Percentiles rank a stretch among this genome's conserved stretches.
Evolutionary conservation across 1,284 basidiomycete genomes (phyloP).

Genomic region (Trametes versicolor): DNA sequence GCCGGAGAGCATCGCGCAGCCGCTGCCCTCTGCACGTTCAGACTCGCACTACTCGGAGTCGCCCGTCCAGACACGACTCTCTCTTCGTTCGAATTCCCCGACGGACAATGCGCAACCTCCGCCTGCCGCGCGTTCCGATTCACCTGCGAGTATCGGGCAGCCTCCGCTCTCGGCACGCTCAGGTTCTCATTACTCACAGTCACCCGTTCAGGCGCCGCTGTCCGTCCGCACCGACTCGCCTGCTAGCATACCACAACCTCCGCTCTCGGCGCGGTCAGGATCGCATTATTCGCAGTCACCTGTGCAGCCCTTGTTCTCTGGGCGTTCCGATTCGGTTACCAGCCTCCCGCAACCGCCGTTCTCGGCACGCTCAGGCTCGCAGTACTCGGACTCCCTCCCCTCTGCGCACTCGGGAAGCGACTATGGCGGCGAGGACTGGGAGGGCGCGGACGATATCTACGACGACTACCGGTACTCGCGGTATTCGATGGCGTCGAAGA

Average conservation of each 20-base stretch:
- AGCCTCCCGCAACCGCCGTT: conserved; percentile 16
- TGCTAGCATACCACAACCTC: neutral
- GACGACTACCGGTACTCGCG: conserved; percentile 80
- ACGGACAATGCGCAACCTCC: conserved; percentile 21
- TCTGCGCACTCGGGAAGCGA: conserved; percentile 41
- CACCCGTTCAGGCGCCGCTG: conserved; percentile 6
- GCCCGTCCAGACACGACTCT: neutral
- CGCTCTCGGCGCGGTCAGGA: conserved; percentile 14
- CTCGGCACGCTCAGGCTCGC: conserved; percentile 24
- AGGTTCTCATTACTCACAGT: conserved; percentile 25
- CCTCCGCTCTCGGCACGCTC: conserved; percentile 19
- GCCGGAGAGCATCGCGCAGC: conserved; percentile 8
- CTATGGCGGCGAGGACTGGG: conserved; percentile 62
- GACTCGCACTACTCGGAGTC: conserved; percentile 28
- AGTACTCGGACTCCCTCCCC: conserved; percentile 30
- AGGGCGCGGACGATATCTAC: conserved; percentile 73
- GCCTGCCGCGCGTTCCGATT: conserved; percentile 36
- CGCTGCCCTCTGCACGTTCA: conserved; percentile 16
- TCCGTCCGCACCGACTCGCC: too few species aligned
- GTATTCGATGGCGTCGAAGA: conserved; percentile 59
- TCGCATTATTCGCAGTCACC: conserved; percentile 21
- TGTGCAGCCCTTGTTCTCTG: conserved; percentile 27
- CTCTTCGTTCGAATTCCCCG: conserved; percentile 18
- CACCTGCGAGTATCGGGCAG: conserved; percentile 10
- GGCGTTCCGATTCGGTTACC: conserved; percentile 33